Base-by-base conservation (phyloP, 1,284 basidiomycete species). In the Sporisorium reilianum region DNA sequence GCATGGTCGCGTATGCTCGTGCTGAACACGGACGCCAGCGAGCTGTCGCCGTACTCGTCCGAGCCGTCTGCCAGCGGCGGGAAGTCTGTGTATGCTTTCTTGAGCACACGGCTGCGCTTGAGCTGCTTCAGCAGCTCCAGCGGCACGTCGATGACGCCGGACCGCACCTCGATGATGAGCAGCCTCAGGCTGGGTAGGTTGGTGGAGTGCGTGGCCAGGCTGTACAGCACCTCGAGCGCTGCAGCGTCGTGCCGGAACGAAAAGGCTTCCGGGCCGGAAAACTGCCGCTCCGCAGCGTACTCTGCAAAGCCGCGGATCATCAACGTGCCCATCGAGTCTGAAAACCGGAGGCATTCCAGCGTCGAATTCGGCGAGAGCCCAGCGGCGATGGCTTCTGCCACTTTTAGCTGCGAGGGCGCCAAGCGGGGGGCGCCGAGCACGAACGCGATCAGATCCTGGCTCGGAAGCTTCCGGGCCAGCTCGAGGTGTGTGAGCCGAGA, bases 261-360 rank as follows among this genome's bases (percentile, higher is more conserved):
- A 1, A 2, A 28, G 7, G 23, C 32, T 2, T 10, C 1, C 23
- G 25, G 12, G 18, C 14, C 25, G 14, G 16, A 3, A 12, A 3
- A 2, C 20, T 42, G 16, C n/a, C 25, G 26, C 32, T 30, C 55
- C 7, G 7, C 25, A 25, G 25, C 25, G 44, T 26, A 46, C 14
- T 48, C 46, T 10, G 5, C 28, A 32, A 48, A 48, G 8, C 14
- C 34, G 3, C 1, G 1, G 2, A 8, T 6, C 46, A 48, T 6
- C n/a, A 4, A 0, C 8, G 18, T 26, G 14, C 16, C 12, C 2
- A 11, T 0, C 4, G 1, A 0, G 3, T 20, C 28, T 5, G 46
- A 48, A n/a, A 48, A 20, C 18, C 46, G 46, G 5, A 48, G 46
- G 7, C 46, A 32, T 32, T 32, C 28, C 5, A 48, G 46, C n/a